Base-by-base conservation (phyloP, 257 asterid species). In the Gentiana straminea region DNA sequence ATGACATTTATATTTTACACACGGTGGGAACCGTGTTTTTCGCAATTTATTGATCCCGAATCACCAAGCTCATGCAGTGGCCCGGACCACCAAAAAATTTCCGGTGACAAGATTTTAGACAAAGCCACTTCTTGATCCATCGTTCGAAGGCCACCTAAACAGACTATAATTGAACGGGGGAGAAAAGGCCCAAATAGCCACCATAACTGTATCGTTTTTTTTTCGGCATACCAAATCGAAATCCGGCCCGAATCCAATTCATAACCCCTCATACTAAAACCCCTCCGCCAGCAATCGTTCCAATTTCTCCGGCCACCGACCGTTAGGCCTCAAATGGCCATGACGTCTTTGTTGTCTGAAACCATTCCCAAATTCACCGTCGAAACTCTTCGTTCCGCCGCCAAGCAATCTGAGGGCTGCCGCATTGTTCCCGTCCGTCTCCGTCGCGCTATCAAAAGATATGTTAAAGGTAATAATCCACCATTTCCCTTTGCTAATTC, bases 381-480 rank as follows among this genome's bases (percentile, higher is more conserved):
- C 10, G 96, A 81, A 61, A 75, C 94, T 48, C 88, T 91, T 57
- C 89, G 84, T 62, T 75, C 83, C 48, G 98, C 98, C 38, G 92
- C 98, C 38, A 91, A 84, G 66, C 95, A 84, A 64, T 91, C 98
- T 12, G 73, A 87, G 41, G 68, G 81, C 57, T 87, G 95, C 81
- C 93, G 70, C 60, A 58, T 84, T 49, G 73, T 91, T 55, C 89
- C 95, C 34, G 70, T 70, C 68, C 75, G 76, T 51, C 94, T 91
- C 60, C 95, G 98, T 72, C 68, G 77, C 13, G 95, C 93, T 62
- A 84, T 91, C 62, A 73, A 87, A 43, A 87, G 65, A 50, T 91
- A 77, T 67, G 44, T 91, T 66, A 75, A 71, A 69, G 98, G 95
- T 91, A 66, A 41, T 41, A 41, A 41, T 4, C 46, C 9, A 5